phyloP scores from a whole-genome alignment of 805 yeast species.

The Yamadazyma scolyti region DNA sequence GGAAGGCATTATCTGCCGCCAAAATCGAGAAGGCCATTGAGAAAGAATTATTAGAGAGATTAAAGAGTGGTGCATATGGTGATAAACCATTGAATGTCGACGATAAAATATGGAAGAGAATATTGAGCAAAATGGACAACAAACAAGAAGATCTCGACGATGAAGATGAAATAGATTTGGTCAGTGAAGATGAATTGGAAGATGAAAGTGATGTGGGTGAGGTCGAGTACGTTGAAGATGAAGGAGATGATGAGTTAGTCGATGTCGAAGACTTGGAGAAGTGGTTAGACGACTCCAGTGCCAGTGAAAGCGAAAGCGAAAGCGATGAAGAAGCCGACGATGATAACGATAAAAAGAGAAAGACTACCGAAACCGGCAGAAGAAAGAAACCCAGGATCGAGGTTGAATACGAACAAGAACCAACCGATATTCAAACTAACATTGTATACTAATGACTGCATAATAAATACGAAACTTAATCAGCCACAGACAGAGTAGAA shows the following conservation, averaged over 20 bases:
- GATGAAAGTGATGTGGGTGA: slow-evolving; percentile 60
- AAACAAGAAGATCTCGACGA: slow-evolving; percentile 66
- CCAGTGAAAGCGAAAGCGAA: slow-evolving; percentile 32
- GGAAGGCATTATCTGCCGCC: slow-evolving; percentile 96
- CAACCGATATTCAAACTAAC: slow-evolving; percentile 11
- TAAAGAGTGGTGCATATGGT: slow-evolving; percentile 97
- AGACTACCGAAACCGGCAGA: slow-evolving; percentile 33
- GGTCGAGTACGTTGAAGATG: slow-evolving; percentile 88
- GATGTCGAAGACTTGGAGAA: slow-evolving; percentile 91
- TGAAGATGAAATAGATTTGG: slow-evolving; percentile 50
- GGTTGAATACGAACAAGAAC: slow-evolving; percentile 54
- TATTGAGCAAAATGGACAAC: slow-evolving; percentile 66
- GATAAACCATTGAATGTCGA: slow-evolving; percentile 97
- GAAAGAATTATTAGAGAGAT: slow-evolving; percentile 88
- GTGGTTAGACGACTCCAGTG: slow-evolving; percentile 62
- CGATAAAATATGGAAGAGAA: slow-evolving; percentile 92
- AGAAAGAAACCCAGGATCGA: slow-evolving; percentile 55
- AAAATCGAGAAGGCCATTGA: slow-evolving; percentile 95
- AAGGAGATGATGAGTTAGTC: slow-evolving; percentile 82
- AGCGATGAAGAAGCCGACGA: slow-evolving; percentile 34
- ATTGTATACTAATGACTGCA: slow-evolving; percentile 9
- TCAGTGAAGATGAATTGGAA: slow-evolving; percentile 30
- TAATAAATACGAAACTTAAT: too few species aligned
- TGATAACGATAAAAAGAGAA: slow-evolving; percentile 37
- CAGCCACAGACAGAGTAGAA: too few species aligned